Base-by-base conservation (phyloP, 208 protist genomes). In the Wallacemonas sp. region DNA sequence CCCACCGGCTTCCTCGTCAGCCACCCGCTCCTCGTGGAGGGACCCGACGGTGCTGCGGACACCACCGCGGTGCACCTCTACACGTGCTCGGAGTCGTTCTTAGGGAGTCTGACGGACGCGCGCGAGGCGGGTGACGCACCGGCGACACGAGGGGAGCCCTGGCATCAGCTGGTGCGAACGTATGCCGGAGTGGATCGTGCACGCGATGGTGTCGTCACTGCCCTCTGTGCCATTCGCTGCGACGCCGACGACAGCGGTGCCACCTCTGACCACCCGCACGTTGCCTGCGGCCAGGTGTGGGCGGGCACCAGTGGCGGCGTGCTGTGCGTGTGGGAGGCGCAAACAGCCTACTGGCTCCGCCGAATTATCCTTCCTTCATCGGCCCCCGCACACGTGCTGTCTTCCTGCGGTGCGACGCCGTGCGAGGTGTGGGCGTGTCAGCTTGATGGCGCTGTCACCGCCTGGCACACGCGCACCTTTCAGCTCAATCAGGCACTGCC, bases 361-460 rank as follows among this genome's bases (percentile, higher is more conserved):
- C 63, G 53, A 52, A 54, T 85, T 13, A 45, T 29, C 27, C 66
- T 64, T 13, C 50, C 32, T 22, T 75, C 71, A 5, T n/a, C 64
- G 3, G n/a, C 66, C 0, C 70, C 74, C 17, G 64, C 76, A 8
- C 72, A 78, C 45, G 37, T 52, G 29, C 39, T 78, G 38, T 34
- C 36, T 32, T 6, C 45, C 24, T 42, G 17, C 32, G 21, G 22
- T 37, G 33, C 37, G 9, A 42, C 30, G 12, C n/a, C 38, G 5
- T 9, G 22, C 19, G 37, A 29, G 17, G 70, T 83, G 22, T 87
- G 76, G 81, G 68, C 71, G 17, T 69, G 65, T 17, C 78, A 81
- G 44, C 63, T 72, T n/a, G 73, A 76, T 34, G 81, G 81, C 33
- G 64, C 53, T 53, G 76, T 87, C 17, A 61, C 66, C 26, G 62